Base-by-base conservation (phyloP, 202 grass and related monocot genomes). In the Panicum virgatum region DNA sequence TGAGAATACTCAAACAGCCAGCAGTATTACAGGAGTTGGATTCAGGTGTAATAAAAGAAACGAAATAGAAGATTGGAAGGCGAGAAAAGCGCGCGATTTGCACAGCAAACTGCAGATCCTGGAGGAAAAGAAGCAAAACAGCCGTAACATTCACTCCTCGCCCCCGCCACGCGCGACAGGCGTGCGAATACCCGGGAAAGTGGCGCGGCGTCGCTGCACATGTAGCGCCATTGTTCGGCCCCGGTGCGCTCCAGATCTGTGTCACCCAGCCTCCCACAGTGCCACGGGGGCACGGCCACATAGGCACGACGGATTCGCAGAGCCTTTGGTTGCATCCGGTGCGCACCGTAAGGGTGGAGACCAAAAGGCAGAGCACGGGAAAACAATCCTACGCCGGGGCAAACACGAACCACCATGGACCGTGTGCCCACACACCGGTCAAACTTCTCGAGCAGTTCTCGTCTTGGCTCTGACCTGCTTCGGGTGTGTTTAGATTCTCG, bases 91-190 rank as follows among this genome's bases (percentile, higher is more conserved):
- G 29, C 38, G 16, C 23, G 40, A 76, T 19, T 1, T 61, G 12
- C 48, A 45, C 22, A 47, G 19, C 34, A 23, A 36, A 34, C 32
- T 34, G 20, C 39, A 26, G 71, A 39, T 68, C 22, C 34, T 53
- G 42, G 2, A 25, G 46, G 12, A 26, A 20, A 61, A 52, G 59
- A 40, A 36, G 39, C 26, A 23, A 58, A 65, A 26, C 27, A 72
- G 18, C 20, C 59, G 80, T 66, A 57, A 5, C 34, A 16, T 59
- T 47, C 66, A 83, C 80, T 83, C 23, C 29, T 82, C 20, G 66
- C 56, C 3, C 3, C 26, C 56, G 42, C 11, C 47, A 78, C 38
- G 47, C 57, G 73, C 58, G 73, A 83, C 73, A 78, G 5, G 85
- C 79, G 56, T 76, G 85, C 56, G 20, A 56, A 72, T 12, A 7